Conservation (phyloP, 2,329 filamentous ascomycete genomes). For the Westerdykella ornata region DNA sequence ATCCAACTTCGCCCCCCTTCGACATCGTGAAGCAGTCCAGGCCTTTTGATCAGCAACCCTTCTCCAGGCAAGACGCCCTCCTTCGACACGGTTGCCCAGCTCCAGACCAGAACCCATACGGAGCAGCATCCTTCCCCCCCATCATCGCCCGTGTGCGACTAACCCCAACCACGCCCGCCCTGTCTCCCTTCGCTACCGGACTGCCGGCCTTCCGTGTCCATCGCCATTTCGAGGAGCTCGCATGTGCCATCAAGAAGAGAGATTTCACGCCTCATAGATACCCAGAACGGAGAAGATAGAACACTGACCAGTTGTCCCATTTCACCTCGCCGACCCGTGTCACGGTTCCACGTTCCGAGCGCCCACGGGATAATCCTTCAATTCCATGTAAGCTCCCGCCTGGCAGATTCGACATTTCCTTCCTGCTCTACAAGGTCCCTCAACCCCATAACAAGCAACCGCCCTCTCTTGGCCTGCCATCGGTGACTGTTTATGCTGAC, state of each 20-base stretch:
- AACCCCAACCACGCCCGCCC: not conserved
- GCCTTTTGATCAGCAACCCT: conserved; percentile 27
- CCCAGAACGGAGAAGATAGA: conserved; percentile 6
- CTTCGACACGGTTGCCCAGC: no score
- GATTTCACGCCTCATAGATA: conserved; percentile 22
- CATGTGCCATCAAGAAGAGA: conserved; percentile 19
- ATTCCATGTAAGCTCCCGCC: conserved; percentile 32
- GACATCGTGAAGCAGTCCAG: conserved; percentile 20
- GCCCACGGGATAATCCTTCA: conserved; percentile 15
- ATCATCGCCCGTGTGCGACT: not conserved
- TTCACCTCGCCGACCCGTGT: conserved; percentile 25
- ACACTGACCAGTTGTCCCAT: conserved; percentile 9
- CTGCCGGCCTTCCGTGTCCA: conserved; percentile 20
- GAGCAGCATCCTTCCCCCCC: not conserved
- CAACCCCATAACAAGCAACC: conserved; percentile 11
- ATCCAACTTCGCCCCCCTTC: conserved; percentile 31
- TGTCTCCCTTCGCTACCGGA: conserved; percentile 18
- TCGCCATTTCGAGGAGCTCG: conserved; percentile 6
- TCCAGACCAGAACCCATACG: conserved; percentile 7
- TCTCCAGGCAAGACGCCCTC: no score
- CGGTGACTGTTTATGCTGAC: conserved; percentile 27
- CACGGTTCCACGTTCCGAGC: conserved; percentile 20
- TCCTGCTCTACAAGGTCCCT: conserved; percentile 15
- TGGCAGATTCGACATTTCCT: conserved; percentile 9
- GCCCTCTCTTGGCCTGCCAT: conserved; percentile 7